These are phyloP conservation scores for Candida multigemmis DNA, from an alignment of 805 yeast genomes.

Conservation along the genomic window DNA sequence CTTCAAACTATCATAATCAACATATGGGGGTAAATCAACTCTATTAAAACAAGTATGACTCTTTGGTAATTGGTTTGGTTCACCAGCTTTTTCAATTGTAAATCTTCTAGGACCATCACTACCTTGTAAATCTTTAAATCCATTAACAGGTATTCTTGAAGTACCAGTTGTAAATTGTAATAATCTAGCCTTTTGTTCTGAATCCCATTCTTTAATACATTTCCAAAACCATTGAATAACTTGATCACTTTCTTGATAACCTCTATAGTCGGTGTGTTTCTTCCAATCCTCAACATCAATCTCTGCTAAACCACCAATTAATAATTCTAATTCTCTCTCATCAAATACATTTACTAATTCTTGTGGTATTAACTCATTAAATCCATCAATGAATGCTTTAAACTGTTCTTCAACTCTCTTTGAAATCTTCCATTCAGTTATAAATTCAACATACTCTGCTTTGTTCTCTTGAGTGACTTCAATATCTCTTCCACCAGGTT, in stretches of 20 bases:
- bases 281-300: slow-evolving; percentile 99
- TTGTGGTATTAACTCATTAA: slow-evolving; percentile 95
- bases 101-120: slow-evolving; percentile 99
- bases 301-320: slow-evolving; percentile 97
- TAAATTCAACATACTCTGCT: slow-evolving; percentile 88
- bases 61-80: slow-evolving; percentile 84
- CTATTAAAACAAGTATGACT: slow-evolving; percentile 98
- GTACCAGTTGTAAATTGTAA: slow-evolving; percentile 98
- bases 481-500: slow-evolving; percentile 78
- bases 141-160: slow-evolving; percentile 97
- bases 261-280: slow-evolving; percentile 97
- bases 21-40: slow-evolving; percentile 94
- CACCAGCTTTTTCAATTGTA: slow-evolving; percentile 98
- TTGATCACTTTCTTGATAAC: slow-evolving; percentile 93
- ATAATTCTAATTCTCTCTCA: slow-evolving; percentile 91
- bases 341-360: slow-evolving; percentile 94
- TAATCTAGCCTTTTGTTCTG: slow-evolving; percentile 91
- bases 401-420: slow-evolving; percentile 93
- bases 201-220: slow-evolving; percentile 87
- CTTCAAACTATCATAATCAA: slow-evolving; percentile 71
- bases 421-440: slow-evolving; percentile 92
- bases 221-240: slow-evolving; percentile 99
- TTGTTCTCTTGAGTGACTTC: slow-evolving; percentile 93
- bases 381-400: slow-evolving; percentile 93
- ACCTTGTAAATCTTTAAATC: slow-evolving; percentile 97